Percentiles rank a stretch among this genome's conserved stretches.
Conservation (phyloP, 1,284 basidiomycete genomes). For the Tylopilus sp. region DNA sequence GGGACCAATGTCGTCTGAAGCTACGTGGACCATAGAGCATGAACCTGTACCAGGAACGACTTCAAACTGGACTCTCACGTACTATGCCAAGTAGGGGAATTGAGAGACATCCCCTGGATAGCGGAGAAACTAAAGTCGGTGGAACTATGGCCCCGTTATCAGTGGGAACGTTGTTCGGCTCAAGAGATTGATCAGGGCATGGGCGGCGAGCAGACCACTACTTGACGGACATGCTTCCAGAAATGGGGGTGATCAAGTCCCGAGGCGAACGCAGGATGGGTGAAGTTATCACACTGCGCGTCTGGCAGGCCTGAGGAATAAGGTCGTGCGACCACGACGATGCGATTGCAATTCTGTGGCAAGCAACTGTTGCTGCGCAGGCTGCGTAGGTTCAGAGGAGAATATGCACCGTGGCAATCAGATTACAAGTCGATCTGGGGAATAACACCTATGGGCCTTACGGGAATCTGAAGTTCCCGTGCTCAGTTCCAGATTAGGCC, state of each 20-base stretch:
- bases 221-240: not conserved
- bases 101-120: not conserved
- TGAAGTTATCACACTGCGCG: not conserved
- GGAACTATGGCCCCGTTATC: not conserved
- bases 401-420: not conserved
- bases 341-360: not conserved
- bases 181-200: not conserved
- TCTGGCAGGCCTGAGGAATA: not conserved
- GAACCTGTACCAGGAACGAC: constrained; percentile 2
- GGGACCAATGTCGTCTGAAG: not conserved
- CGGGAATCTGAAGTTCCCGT: no score
- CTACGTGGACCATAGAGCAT: not conserved
- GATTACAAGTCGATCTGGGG: not conserved
- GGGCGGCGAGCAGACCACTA: not conserved
- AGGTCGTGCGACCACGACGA: not conserved
- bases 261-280: not conserved
- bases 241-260: not conserved
- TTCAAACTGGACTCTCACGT: not conserved
- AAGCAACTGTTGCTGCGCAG: not conserved
- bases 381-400: not conserved
- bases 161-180: not conserved
- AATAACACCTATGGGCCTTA: not conserved
- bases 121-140: not conserved
- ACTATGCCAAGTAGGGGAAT: not conserved
- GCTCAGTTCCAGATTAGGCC: not conserved